Conservation (phyloP, 2,329 filamentous ascomycete genomes). For the Ilyonectria robusta region DNA sequence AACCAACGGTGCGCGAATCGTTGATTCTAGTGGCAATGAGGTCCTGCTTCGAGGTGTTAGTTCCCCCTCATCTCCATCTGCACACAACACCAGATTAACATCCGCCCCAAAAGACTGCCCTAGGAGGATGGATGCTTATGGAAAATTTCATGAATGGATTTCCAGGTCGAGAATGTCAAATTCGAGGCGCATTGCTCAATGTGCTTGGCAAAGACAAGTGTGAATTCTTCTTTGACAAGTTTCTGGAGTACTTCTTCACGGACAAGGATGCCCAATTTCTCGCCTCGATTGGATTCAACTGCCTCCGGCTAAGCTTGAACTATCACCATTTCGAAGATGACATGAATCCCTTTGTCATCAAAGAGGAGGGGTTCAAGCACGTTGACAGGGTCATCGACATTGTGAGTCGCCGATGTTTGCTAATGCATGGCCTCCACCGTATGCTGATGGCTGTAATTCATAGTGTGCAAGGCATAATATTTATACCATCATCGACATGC, state of each 20-base stretch:
- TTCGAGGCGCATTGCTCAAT: conserved; percentile 66
- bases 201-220: conserved; percentile 69
- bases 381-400: conserved; percentile 64
- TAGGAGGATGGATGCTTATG: conserved; percentile 58
- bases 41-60: conserved; percentile 58
- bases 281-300: conserved; percentile 68
- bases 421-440: neutral
- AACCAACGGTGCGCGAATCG: conserved; percentile 51
- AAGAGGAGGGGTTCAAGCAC: conserved; percentile 63
- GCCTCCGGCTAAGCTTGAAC: conserved; percentile 71
- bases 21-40: conserved; percentile 59
- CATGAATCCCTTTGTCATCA: conserved; percentile 64
- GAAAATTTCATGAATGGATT: conserved; percentile 76
- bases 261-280: conserved; percentile 71
- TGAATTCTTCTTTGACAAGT: conserved; percentile 72
- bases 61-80: neutral
- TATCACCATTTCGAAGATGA: conserved; percentile 70
- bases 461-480: conserved; percentile 57
- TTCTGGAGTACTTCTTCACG: conserved; percentile 71
- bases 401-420: conserved; percentile 6
- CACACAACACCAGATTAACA: too few species aligned
- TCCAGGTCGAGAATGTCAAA: conserved; percentile 69
- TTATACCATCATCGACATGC: conserved; percentile 62
- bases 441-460: neutral
- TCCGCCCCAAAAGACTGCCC: conserved; percentile 35